Percentiles rank a stretch among this genome's conserved stretches.
Conservation (phyloP, 2,329 filamentous ascomycete species). For the Pseudofabraea citricarpa region DNA sequence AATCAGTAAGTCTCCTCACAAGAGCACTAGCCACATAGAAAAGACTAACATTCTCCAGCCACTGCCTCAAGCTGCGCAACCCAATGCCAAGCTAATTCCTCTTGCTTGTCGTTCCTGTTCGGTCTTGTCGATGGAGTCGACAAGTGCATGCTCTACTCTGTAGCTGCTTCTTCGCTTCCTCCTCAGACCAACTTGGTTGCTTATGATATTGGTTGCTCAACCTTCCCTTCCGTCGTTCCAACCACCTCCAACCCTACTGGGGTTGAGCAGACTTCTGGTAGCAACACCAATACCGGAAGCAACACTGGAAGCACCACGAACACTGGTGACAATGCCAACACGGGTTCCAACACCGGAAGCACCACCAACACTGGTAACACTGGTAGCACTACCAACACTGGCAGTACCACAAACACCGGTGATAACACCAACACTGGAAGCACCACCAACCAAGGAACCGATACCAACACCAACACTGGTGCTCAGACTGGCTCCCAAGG, state of each 20-base stretch:
- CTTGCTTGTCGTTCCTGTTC: constrained; percentile 2
- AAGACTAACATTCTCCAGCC: not conserved
- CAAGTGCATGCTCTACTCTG: constrained; percentile 5
- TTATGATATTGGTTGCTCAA: constrained; percentile 14
- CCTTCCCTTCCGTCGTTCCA: constrained; percentile 11
- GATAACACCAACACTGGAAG: not conserved
- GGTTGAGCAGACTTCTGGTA: not conserved
- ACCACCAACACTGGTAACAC: no score
- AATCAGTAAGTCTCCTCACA: not conserved
- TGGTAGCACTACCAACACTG: not conserved
- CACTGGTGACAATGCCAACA: no score
- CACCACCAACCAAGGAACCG: not conserved
- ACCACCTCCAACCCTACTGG: constrained; percentile 13
- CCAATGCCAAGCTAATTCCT: not conserved
- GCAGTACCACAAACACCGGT: not conserved
- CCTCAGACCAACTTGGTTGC: constrained; percentile 10
- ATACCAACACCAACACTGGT: not conserved
- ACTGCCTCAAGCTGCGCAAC: not conserved
- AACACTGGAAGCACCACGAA: not conserved
- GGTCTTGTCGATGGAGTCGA: constrained; percentile 2
- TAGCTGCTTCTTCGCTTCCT: constrained; percentile 1
- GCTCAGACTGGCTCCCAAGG: not conserved
- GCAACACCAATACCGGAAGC: no score
- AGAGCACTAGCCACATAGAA: not conserved
- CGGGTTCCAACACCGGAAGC: not conserved